Percentiles rank a stretch among this genome's conserved stretches.
Evolutionary conservation across 2,329 filamentous ascomycete genomes (phyloP).

Genomic region (Nannizzia gypsea): DNA sequence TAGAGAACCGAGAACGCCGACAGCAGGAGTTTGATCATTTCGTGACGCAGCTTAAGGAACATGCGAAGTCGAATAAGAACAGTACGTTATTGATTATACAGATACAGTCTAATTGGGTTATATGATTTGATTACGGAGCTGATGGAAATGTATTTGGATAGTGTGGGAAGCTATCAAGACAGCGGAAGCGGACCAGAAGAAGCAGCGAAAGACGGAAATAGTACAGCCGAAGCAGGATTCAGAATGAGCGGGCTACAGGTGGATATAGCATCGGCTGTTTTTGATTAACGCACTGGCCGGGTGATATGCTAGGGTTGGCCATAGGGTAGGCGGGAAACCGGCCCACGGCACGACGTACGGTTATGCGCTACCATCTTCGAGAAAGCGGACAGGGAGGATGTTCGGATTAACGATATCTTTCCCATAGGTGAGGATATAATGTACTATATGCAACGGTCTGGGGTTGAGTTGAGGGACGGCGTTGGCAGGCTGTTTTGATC

Average conservation of each 20-base stretch:
- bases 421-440: background rate
- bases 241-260: too few relatives aligned
- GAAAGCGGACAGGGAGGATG: too few relatives aligned
- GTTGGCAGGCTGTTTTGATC: background rate
- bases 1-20: constrained; percentile 64
- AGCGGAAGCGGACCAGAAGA: constrained; percentile 17
- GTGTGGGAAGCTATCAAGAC: constrained; percentile 27
- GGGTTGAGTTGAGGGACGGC: background rate
- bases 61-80: constrained; percentile 81
- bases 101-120: background rate
- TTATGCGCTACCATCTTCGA: too few relatives aligned
- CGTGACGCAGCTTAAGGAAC: constrained; percentile 69
- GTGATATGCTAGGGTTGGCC: too few relatives aligned
- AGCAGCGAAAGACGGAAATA: background rate
- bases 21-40: constrained; percentile 86
- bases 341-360: too few relatives aligned
- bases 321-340: too few relatives aligned
- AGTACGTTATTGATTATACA: constrained; percentile 43
- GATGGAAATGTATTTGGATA: constrained; percentile 13
- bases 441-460: background rate
- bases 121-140: background rate
- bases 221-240: constrained; percentile 18
- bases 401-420: too few relatives aligned
- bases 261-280: too few relatives aligned
- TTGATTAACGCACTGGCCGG: too few relatives aligned